Conservation (phyloP, 1,284 basidiomycete species). For the Melampsora americana region DNA sequence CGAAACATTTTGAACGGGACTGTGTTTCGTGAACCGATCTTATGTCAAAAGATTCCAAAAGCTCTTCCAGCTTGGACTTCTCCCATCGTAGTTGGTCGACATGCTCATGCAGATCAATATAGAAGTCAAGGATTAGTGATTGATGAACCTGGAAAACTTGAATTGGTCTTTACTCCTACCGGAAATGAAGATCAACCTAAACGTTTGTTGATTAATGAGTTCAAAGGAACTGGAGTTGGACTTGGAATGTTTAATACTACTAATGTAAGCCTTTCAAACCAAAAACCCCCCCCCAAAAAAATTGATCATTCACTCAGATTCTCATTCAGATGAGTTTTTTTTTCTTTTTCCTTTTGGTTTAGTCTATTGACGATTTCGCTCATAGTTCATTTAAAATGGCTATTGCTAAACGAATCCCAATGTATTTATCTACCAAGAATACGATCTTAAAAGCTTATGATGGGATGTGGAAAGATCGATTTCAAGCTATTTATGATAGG, state of each 20-base stretch:
- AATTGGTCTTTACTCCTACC: constrained; percentile 77
- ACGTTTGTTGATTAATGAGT: constrained; percentile 78
- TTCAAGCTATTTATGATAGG: constrained; percentile 83
- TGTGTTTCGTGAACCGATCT: constrained; percentile 97
- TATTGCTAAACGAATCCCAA: constrained; percentile 40
- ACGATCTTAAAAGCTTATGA: constrained; percentile 60
- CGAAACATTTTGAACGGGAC: constrained; percentile 96
- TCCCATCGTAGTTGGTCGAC: constrained; percentile 93
- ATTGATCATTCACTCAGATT: no score
- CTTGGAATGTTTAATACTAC: constrained; percentile 88
- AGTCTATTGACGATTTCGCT: constrained; percentile 44
- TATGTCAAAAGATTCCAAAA: constrained; percentile 82
- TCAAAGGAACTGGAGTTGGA: constrained; percentile 81
- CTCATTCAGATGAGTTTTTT: no score
- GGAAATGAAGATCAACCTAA: constrained; percentile 60
- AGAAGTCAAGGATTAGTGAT: constrained; percentile 84
- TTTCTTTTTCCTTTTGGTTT: not conserved
- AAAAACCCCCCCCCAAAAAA: no score
- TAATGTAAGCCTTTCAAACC: constrained; percentile 63
- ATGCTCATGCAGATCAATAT: constrained; percentile 97
- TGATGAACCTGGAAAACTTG: constrained; percentile 81
- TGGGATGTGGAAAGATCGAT: constrained; percentile 97
- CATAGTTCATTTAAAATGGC: constrained; percentile 44
- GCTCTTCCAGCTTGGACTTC: constrained; percentile 95
- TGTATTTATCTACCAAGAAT: constrained; percentile 54